Base-by-base conservation (phyloP, 1,284 basidiomycete genomes). In the Singerocomus inundabilis region DNA sequence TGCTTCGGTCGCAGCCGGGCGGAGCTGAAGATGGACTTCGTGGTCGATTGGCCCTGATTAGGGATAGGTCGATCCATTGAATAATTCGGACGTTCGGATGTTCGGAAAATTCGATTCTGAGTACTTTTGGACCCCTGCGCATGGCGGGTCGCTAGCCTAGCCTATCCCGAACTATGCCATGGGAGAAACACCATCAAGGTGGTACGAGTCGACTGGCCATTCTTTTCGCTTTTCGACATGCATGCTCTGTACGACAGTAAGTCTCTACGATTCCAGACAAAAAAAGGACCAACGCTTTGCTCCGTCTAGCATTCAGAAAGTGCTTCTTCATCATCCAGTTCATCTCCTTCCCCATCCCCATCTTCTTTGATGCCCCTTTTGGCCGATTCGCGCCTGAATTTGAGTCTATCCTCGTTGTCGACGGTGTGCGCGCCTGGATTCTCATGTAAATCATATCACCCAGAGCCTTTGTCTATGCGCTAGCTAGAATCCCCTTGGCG, bases 361-460 rank as follows among this genome's bases (percentile, higher is more conserved):
- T 81, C 54, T 57, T 79, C 53, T 55, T 81, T 52, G 74, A 88
- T 55, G 87, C 86, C 2, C 86, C 85, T 0, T 93, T 93, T 66
- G 92, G 92, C 10, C 77, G 87, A 0, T 94, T 94, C 62, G 64
- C 81, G 0, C 78, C 77, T 0, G 65, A 73, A 28, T 54, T 68
- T 11, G 58, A 76, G 45, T 76, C 73, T 43, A 66, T 72, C 44
- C 70, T 82, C 39, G 67, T 81, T 18, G 58, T 88, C 7, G 76
- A 86, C 56, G 85, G 85, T 15, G 76, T 80, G 53, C 76, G 73
- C 57, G 75, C 86, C 29, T 95, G 93, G 91, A 86, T 92, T 25
- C 35, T 80, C 43, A 95, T 95, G 91, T 93, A 96, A 69, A 71
- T 90, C 36, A 76, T 88, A n/a, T 79, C 90, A 4, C 90, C 91